Conservation (phyloP, 2,329 filamentous ascomycete species). For the Orbilia blumenaviensis region DNA sequence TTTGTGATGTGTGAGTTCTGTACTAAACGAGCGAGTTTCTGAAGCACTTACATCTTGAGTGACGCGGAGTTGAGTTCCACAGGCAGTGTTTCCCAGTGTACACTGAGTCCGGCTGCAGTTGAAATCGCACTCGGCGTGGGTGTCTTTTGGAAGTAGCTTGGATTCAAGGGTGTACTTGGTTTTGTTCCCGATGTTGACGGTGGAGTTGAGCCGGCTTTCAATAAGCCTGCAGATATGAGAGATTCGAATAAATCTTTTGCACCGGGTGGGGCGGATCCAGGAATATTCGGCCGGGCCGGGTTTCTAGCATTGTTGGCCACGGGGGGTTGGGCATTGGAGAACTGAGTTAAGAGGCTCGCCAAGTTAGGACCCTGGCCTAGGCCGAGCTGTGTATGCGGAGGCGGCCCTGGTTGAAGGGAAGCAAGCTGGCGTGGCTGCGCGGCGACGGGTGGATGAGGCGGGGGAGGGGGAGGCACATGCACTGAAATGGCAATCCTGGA, state of each 20-base stretch:
- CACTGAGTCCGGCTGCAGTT: conserved; percentile 58
- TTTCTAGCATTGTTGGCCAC: not conserved
- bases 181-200: conserved; percentile 28
- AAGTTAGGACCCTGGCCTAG: conserved; percentile 56
- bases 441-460: too few species aligned
- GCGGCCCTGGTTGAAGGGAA: conserved; percentile 63
- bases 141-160: conserved; percentile 34
- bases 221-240: conserved; percentile 54
- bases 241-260: conserved; percentile 55
- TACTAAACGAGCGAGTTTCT: not conserved
- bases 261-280: not conserved
- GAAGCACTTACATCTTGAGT: conserved; percentile 25
- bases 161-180: conserved; percentile 18
- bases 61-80: conserved; percentile 37
- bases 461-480: conserved; percentile 60
- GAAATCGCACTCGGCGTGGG: conserved; percentile 62
- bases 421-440: conserved; percentile 64
- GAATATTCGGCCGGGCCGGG: not conserved
- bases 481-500: conserved; percentile 72
- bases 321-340: conserved; percentile 18
- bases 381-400: conserved; percentile 59
- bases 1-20: conserved; percentile 25
- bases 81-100: conserved; percentile 56
- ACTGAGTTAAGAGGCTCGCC: conserved; percentile 22
- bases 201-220: conserved; percentile 24